A percentile compares a stretch with the other conserved stretches of the same genome.
These are phyloP conservation scores for Metarhizium album DNA, from an alignment of 2,329 filamentous ascomycete species.

Conservation along the genomic window DNA sequence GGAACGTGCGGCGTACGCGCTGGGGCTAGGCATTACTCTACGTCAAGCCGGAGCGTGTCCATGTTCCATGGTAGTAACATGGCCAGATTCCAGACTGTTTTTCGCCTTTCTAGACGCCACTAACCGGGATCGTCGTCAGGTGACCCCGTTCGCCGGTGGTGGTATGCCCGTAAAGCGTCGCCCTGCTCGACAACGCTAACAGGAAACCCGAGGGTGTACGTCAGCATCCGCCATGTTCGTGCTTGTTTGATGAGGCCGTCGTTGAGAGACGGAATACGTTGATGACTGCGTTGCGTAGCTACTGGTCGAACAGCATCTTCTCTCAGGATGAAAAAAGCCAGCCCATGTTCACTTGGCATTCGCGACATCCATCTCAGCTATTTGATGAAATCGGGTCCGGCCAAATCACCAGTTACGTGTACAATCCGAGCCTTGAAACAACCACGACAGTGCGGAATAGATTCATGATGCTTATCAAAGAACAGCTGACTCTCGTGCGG, in stretches of 20 bases:
- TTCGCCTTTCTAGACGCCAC: not conserved
- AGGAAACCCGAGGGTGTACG: not conserved
- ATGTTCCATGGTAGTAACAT: not conserved
- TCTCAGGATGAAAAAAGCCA: no score
- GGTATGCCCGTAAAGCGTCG: not conserved
- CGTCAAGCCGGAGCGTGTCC: not conserved
- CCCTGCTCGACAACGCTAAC: not conserved
- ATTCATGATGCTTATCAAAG: not conserved
- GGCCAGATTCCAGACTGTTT: constrained; percentile 1
- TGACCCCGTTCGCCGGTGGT: not conserved
- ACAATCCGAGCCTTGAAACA: not conserved
- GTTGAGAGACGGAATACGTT: not conserved
- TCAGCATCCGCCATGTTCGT: not conserved
- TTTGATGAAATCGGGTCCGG: not conserved
- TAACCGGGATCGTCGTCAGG: not conserved
- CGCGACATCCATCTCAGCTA: not conserved
- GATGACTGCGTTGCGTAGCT: not conserved
- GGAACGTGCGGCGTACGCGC: not conserved
- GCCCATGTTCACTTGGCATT: not conserved
- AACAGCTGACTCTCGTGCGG: not conserved
- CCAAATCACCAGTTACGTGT: not conserved
- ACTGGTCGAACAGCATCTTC: no score
- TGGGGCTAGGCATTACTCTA: not conserved
- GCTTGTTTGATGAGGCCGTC: no score
- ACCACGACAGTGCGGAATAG: not conserved